Conservation (phyloP, 1,284 basidiomycete species). For the Ustilago curta region DNA sequence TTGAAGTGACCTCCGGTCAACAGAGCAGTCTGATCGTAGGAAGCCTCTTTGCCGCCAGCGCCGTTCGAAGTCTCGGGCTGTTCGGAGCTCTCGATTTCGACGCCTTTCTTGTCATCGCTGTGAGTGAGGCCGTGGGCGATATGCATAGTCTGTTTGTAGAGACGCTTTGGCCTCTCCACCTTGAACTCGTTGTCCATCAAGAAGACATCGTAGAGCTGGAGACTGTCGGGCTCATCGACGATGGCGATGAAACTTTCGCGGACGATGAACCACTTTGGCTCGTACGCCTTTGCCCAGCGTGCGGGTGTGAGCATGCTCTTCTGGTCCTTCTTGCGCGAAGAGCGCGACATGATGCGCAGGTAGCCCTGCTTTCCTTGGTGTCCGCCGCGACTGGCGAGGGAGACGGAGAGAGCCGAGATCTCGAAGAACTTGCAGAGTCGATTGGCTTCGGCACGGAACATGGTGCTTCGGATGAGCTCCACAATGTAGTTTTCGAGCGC, state of each 20-base stretch:
- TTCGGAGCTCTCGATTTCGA: constrained; percentile 37
- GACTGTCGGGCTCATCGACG: constrained; percentile 81
- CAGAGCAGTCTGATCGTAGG: constrained; percentile 59
- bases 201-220: constrained; percentile 90
- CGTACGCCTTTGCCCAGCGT: constrained; percentile 76
- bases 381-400: constrained; percentile 85
- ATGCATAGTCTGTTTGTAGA: constrained; percentile 68
- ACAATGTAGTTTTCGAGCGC: constrained; percentile 89
- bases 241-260: constrained; percentile 92
- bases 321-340: constrained; percentile 72
- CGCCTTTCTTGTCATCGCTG: constrained; percentile 42
- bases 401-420: constrained; percentile 86
- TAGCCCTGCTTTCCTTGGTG: constrained; percentile 85
- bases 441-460: constrained; percentile 95
- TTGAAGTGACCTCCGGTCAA: constrained; percentile 63
- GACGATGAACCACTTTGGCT: constrained; percentile 90
- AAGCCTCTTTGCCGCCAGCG: constrained; percentile 25
- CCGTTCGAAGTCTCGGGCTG: constrained; percentile 29
- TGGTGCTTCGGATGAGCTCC: constrained; percentile 81
- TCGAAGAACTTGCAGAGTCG: constrained; percentile 94
- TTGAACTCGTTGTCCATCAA: constrained; percentile 89
- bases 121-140: constrained; percentile 53
- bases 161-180: constrained; percentile 75
- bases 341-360: constrained; percentile 73
- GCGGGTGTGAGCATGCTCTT: constrained; percentile 70